Conservation (phyloP, 345 rosid species). For the Anacardium occidentale region DNA sequence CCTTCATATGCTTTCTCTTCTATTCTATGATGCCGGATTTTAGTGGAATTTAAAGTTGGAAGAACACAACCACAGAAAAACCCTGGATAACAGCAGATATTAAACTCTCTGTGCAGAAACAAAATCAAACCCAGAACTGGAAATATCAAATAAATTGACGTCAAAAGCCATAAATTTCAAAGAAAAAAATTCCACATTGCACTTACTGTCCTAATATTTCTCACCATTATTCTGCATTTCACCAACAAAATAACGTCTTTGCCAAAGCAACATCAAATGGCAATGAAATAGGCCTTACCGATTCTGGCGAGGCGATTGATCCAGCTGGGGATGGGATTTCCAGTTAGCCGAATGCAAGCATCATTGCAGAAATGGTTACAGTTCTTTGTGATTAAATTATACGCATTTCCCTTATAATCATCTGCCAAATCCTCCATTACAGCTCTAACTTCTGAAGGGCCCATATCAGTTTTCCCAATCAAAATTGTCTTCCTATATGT, state of each 20-base stretch:
- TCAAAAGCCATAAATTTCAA: not conserved
- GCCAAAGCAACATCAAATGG: not conserved
- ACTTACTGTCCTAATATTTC: not conserved
- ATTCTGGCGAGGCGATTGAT: conserved; percentile 95
- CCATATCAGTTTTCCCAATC: conserved; percentile 83
- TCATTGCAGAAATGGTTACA: conserved; percentile 98
- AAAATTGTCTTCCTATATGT: conserved; percentile 78
- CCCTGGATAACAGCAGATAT: conserved; percentile 37
- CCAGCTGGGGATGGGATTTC: conserved; percentile 91
- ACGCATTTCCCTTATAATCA: conserved; percentile 74
- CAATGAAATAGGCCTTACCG: conserved; percentile 39
- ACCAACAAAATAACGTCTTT: not conserved
- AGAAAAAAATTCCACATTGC: not conserved
- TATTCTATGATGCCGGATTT: conserved; percentile 48
- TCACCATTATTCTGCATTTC: not conserved
- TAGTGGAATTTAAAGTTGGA: conserved; percentile 72
- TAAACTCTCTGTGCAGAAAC: conserved; percentile 18
- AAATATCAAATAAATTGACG: too few species aligned
- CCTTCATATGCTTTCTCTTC: conserved; percentile 61
- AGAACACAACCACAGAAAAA: conserved; percentile 89
- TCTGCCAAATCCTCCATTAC: conserved; percentile 80
- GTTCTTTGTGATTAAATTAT: conserved; percentile 87
- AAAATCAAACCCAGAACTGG: conserved; percentile 12
- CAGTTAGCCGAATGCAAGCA: conserved; percentile 70
- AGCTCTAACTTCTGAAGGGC: conserved; percentile 59